These are phyloP conservation scores for Dorcoceras hygrometricum DNA, from an alignment of 257 asterid species.

Conservation along the genomic window DNA sequence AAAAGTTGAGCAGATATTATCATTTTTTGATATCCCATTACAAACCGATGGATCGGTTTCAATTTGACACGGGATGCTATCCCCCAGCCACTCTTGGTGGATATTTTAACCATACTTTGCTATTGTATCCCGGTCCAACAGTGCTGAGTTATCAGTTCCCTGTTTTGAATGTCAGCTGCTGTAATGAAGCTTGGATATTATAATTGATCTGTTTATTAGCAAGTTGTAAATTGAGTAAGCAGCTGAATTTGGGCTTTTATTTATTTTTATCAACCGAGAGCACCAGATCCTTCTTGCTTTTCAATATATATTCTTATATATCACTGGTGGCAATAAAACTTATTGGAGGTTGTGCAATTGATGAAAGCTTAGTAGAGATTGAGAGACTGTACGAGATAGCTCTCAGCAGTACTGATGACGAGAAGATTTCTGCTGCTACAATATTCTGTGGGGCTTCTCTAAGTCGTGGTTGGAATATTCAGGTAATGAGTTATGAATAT, in stretches of 20 bases:
- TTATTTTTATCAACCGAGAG: slow-evolving; percentile 18
- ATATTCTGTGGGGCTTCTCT: slow-evolving; percentile 93
- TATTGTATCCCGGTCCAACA: not conserved
- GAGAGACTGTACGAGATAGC: slow-evolving; percentile 94
- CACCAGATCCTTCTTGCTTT: slow-evolving; percentile 21
- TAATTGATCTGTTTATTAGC: slow-evolving; percentile 17
- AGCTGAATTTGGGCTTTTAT: slow-evolving; percentile 12
- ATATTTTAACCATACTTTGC: not conserved
- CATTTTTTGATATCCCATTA: not conserved
- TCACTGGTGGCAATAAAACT: slow-evolving; percentile 44
- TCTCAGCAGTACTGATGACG: slow-evolving; percentile 79
- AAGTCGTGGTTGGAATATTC: slow-evolving; percentile 95
- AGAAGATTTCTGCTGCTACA: slow-evolving; percentile 92
- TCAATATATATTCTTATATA: not conserved
- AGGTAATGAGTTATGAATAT: slow-evolving; percentile 47
- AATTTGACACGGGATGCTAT: not conserved
- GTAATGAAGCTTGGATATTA: slow-evolving; percentile 16
- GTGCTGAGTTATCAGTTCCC: slow-evolving; percentile 16
- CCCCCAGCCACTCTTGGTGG: not conserved
- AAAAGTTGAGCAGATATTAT: not conserved
- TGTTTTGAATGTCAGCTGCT: slow-evolving; percentile 3
- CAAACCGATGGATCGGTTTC: not conserved
- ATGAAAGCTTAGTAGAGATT: slow-evolving; percentile 95
- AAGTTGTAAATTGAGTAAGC: not conserved
- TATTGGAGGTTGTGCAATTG: slow-evolving; percentile 62